A percentile compares a stretch with the other conserved stretches of the same genome.
Conservation (phyloP, 345 rosid species). For the Aurinia saxatilis region DNA sequence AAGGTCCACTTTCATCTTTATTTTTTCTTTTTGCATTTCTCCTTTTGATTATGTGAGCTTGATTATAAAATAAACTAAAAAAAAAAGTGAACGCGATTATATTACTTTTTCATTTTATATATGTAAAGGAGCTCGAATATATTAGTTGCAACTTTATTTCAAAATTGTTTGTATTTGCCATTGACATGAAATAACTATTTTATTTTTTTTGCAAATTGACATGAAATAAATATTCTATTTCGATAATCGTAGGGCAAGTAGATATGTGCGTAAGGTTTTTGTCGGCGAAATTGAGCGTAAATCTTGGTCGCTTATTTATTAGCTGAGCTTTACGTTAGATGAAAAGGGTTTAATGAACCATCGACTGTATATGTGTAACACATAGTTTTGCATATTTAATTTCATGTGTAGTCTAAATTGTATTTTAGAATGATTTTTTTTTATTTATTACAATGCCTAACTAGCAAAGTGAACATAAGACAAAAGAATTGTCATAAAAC, state of each 20-base stretch:
- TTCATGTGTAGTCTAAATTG: too few species aligned
- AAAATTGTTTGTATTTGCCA: neutral
- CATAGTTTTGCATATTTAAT: too few species aligned
- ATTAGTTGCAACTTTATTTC: constrained; percentile 4
- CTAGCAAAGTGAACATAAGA: too few species aligned
- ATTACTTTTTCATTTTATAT: too few species aligned
- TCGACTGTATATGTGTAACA: too few species aligned
- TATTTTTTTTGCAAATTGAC: too few species aligned
- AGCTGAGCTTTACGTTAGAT: neutral
- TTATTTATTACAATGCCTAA: too few species aligned
- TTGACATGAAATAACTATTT: neutral
- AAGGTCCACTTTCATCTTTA: too few species aligned
- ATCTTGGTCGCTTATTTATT: constrained; percentile 17
- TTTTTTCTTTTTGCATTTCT: neutral
- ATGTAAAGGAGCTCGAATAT: constrained; percentile 6
- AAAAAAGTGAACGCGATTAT: constrained; percentile 3
- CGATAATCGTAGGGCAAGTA: neutral
- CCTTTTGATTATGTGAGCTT: too few species aligned
- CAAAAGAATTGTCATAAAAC: too few species aligned
- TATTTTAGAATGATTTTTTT: too few species aligned
- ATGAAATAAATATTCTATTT: neutral
- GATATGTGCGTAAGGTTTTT: constrained; percentile 1
- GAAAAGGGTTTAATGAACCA: too few species aligned
- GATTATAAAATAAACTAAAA: neutral
- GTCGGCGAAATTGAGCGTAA: constrained; percentile 20